Evolutionary conservation across 768 basidiomycete species (phyloP).

Genomic region (Lepiota brunneoincarnata): DNA sequence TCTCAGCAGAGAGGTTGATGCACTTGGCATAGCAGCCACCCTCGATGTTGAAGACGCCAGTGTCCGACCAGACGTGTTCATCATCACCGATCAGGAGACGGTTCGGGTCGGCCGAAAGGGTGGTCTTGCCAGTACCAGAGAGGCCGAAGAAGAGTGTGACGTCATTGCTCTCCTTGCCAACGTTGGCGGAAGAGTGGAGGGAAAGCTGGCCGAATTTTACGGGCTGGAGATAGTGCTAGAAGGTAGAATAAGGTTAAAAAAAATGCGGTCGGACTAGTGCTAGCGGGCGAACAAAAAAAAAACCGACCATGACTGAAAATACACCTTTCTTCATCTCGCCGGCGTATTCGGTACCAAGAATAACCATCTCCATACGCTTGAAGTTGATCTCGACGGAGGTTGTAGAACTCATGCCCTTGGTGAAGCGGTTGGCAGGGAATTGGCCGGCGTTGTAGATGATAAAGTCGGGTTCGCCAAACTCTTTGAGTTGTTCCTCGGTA

Average conservation of each 20-base stretch:
- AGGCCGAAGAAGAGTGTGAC: conserved; percentile 99
- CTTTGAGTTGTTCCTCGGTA: conserved; percentile 87
- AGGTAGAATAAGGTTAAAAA: conserved; percentile 15
- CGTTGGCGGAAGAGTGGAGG: conserved; percentile 97
- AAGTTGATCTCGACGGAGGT: conserved; percentile 99
- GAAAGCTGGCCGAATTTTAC: conserved; percentile 98
- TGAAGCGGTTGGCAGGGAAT: conserved; percentile 99
- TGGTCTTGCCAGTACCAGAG: conserved; percentile 98
- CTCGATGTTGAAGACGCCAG: conserved; percentile 99
- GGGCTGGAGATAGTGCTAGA: conserved; percentile 93
- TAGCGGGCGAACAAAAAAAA: conserved; percentile 3
- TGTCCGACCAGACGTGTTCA: conserved; percentile 99
- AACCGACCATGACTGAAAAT: conserved; percentile 90
- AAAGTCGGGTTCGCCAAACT: conserved; percentile 98
- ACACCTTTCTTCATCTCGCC: conserved; percentile 99
- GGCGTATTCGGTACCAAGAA: conserved; percentile 96
- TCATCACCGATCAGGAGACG: conserved; percentile 97
- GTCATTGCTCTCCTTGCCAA: conserved; percentile 83
- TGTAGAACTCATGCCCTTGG: conserved; percentile 98
- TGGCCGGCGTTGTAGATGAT: conserved; percentile 99
- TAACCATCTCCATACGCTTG: conserved; percentile 99
- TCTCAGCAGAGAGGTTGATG: conserved; percentile 94
- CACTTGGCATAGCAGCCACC: conserved; percentile 99
- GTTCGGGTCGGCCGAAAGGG: conserved; percentile 93
- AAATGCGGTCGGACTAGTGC: neutral